Base-by-base conservation (phyloP, 1,139 yeast species). In the Nakaseomyces uthaithaninus region DNA sequence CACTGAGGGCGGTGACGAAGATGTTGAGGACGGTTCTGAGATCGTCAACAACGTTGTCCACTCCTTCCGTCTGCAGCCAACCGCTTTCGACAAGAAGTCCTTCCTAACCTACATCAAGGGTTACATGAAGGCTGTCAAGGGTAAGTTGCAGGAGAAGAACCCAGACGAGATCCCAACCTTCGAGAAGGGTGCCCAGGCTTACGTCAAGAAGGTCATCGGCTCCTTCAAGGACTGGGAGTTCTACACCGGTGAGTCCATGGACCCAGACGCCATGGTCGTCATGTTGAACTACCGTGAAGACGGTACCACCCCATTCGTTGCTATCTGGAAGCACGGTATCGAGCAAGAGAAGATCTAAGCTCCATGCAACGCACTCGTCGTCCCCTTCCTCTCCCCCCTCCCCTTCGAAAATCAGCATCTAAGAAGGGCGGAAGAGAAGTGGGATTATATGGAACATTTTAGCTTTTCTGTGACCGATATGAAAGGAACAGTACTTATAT, bases 211-310 rank as follows among this genome's bases (percentile, higher is more conserved):
- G 78, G 82, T 91, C 57, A 68, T 91, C 61, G 83, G 80, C 60
- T 81, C 87, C 69, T 91, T 91, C 91, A 81, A 80, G 67, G 98
- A 91, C 78, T 91, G 93, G 94, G 98, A 91, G 66, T 91, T 91
- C 79, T 91, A 71, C 87, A 91, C 95, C 57, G 98, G 98, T 76
- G 97, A 91, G 76, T 83, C 95, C 64, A 93, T 91, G 99, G 95
- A 93, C 80, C 96, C 97, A 68, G 97, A 91, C 69, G 96, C 83
- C 62, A 91, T 91, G 98, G 72, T 91, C 65, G 89, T 86, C 58
- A 80, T 91, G 69, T 83, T 91, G 73, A 91, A 91, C 94, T 91
- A 91, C 87, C 94, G 99, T 75, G 98, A 91, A 75, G 97, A 91
- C 66, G 99, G 98, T 75, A 74, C 80, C 61, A 93, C 99, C 56